Evolutionary conservation across 2,329 filamentous ascomycete species (phyloP), one percentile per base, ranked within the genome.

Genomic region (Cytospora paraplurivora): DNA sequence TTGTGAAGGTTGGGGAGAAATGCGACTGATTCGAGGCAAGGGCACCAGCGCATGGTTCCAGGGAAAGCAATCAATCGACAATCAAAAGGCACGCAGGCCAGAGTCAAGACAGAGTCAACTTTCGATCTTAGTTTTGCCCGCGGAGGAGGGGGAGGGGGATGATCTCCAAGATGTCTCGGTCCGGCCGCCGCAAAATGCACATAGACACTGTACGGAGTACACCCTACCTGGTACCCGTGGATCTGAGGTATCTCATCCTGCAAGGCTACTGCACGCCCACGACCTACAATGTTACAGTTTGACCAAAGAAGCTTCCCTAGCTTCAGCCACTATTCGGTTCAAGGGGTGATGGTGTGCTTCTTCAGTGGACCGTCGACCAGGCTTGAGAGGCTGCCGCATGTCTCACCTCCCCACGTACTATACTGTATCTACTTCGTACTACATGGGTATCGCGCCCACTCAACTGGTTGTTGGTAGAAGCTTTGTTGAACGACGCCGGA

Each of bases 101-200:
- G 19, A 15, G 19, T 7, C 27, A 11, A 41, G 19, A 33, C 21
- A 21, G 27, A 27, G 27, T 27, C 27, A 27, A 27, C 27, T 27
- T 27, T 27, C 27, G 27, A 27, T 2, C 27, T 27, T 27, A n/a
- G 19, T 19, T 27, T n/a, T 49, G 38, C 21, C 44, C n/a, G 13
- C 32, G 50, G 49, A 33, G 52, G 57, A 21, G 62, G 32, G 35
- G 47, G 2, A n/a, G 7, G 53, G 55, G 27, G 27, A 27, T 27
- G 27, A 27, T 27, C 44, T 37, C 61, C 49, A 61, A 33, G 34
- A 53, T 49, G 59, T 60, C 38, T 55, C 56, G 34, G 47, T 41
- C 21, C 47, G 49, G 49, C 47, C 34, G 56, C 44, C 44, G 44
- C 44, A 27, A 19, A 47, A 21, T 47, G 44, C 11, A 21, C 34